These are phyloP conservation scores for Colletotrichum aenigma DNA, from an alignment of 2,329 filamentous ascomycete species.

Conservation along the genomic window DNA sequence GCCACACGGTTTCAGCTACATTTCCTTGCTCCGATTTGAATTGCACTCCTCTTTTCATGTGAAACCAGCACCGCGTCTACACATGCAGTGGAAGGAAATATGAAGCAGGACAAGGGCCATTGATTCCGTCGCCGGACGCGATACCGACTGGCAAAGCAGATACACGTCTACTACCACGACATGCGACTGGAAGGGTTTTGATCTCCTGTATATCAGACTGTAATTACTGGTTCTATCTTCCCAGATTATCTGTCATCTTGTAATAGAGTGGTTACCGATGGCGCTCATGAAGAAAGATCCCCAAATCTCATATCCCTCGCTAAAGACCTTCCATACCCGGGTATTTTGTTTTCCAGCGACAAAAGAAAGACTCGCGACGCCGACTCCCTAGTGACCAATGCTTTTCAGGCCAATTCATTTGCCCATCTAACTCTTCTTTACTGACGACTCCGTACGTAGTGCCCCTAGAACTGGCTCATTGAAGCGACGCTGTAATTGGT, in stretches of 20 bases:
- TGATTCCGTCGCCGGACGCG: not conserved
- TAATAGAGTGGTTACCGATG: not conserved
- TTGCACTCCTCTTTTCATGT: not conserved
- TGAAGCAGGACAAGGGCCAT: not conserved
- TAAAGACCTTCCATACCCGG: not conserved
- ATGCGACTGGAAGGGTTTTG: not conserved
- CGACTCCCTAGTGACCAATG: not conserved
- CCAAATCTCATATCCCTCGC: not conserved
- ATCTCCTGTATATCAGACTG: not conserved
- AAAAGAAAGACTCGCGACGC: not conserved
- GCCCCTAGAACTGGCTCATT: conserved; percentile 50
- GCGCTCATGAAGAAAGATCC: not conserved
- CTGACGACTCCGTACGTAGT: not conserved
- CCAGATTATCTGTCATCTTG: not conserved
- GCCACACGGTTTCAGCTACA: not conserved
- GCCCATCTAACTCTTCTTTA: not conserved
- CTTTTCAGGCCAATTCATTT: not conserved
- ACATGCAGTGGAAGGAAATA: not conserved
- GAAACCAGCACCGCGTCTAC: not conserved
- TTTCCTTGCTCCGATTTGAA: not conserved
- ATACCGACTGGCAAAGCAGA: not conserved
- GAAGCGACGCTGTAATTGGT: conserved; percentile 54
- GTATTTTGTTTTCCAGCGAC: conserved; percentile 6
- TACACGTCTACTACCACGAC: not conserved
- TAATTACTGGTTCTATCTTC: conserved; percentile 7